These are phyloP conservation scores for Umbilicus rupestris DNA, from an alignment of 164 flowering plant species.

Conservation along the genomic window DNA sequence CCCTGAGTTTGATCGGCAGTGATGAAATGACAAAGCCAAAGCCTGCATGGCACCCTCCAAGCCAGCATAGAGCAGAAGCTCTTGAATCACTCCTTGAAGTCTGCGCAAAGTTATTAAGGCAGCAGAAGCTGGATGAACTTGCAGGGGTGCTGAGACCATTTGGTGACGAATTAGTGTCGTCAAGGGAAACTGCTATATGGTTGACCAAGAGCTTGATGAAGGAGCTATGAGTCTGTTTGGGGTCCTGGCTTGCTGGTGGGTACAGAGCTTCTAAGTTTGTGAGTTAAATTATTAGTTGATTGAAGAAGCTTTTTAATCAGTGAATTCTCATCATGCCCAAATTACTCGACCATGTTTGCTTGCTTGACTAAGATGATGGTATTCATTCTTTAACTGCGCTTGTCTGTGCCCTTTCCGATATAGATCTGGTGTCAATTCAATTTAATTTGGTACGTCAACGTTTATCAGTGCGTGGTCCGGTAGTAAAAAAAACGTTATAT, in stretches of 20 bases:
- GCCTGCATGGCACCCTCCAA: slow-evolving; percentile 13
- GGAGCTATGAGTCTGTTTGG: not conserved
- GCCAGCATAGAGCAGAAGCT: slow-evolving; percentile 38
- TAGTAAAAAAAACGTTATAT: too few relatives aligned
- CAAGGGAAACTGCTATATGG: slow-evolving; percentile 79
- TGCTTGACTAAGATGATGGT: not conserved
- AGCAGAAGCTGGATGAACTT: slow-evolving; percentile 49
- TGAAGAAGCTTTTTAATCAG: not conserved
- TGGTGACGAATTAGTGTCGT: slow-evolving; percentile 60
- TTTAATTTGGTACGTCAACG: too few relatives aligned
- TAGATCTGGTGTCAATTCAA: too few relatives aligned
- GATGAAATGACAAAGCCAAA: slow-evolving; percentile 12
- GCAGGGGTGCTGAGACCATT: slow-evolving; percentile 59
- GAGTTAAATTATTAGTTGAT: not conserved
- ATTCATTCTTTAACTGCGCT: not conserved
- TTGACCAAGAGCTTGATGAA: slow-evolving; percentile 53
- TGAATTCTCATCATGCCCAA: not conserved
- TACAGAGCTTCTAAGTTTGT: not conserved
- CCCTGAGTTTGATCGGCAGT: slow-evolving; percentile 18
- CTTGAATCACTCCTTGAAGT: slow-evolving; percentile 51
- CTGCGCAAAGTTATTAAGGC: slow-evolving; percentile 39
- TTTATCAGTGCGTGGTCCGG: too few relatives aligned
- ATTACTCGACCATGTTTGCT: not conserved
- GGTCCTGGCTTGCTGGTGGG: slow-evolving; percentile 8
- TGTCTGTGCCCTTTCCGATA: not conserved